These are phyloP conservation scores for Chlorella vulgaris DNA, from an alignment of 139 green algal genomes.

Conservation along the genomic window DNA sequence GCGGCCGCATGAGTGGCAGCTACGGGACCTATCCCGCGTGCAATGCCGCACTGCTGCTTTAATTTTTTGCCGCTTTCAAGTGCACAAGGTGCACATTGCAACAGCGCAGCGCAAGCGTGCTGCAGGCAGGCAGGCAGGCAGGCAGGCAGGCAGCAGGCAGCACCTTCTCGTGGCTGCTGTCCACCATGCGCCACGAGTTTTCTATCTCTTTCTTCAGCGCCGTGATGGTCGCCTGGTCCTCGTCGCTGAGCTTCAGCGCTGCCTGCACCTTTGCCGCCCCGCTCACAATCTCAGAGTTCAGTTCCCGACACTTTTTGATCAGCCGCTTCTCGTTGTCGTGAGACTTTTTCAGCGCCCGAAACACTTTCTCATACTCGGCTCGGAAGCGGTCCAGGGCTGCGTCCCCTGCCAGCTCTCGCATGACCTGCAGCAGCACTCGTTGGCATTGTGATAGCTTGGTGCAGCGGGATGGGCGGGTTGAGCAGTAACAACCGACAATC, in stretches of 20 bases:
- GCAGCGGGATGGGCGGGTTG: no score
- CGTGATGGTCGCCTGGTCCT: conserved; percentile 87
- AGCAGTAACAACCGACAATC: no score
- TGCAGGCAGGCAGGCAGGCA: no score
- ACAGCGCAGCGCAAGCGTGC: no score
- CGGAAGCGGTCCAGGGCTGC: conserved; percentile 79
- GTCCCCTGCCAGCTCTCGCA: conserved; percentile 81
- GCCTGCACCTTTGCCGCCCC: conserved; percentile 91
- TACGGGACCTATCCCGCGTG: no score
- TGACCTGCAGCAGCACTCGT: conserved; percentile 69
- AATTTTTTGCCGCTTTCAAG: no score
- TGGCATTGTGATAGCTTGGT: no score
- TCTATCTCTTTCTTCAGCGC: conserved; percentile 93
- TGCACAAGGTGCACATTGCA: no score
- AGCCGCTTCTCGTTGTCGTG: conserved; percentile 89
- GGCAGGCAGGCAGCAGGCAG: no score
- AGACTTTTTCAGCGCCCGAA: conserved; percentile 84
- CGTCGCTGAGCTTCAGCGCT: conserved; percentile 88
- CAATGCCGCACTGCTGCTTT: no score
- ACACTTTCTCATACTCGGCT: conserved; percentile 92
- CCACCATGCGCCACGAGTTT: conserved; percentile 91
- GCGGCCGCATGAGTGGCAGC: not conserved
- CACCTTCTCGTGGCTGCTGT: conserved; percentile 86
- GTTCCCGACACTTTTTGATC: conserved; percentile 85
- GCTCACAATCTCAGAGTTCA: conserved; percentile 88